These are phyloP conservation scores for Starmerella potacharoeniae DNA, from an alignment of 805 yeast genomes.

Conservation along the genomic window DNA sequence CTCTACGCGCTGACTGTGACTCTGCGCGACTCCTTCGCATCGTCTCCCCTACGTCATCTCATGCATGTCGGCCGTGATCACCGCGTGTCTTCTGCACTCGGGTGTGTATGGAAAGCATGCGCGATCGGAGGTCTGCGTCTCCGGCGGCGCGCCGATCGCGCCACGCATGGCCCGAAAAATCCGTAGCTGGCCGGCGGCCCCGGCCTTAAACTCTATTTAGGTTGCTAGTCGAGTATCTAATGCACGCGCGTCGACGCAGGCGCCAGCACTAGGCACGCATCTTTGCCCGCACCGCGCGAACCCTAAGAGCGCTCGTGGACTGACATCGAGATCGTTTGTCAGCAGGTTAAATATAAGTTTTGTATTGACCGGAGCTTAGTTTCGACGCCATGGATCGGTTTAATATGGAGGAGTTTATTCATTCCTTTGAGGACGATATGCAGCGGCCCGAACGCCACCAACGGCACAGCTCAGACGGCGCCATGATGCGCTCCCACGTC, in stretches of 20 bases:
- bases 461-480: neutral
- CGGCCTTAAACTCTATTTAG: too few species aligned
- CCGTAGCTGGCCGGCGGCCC: too few species aligned
- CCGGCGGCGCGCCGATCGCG: neutral
- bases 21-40: too few species aligned
- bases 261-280: neutral
- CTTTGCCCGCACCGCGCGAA: neutral
- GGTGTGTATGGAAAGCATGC: neutral
- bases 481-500: neutral
- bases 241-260: neutral
- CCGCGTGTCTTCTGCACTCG: neutral
- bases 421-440: conserved; percentile 1
- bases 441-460: neutral
- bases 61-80: conserved; percentile 1
- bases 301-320: neutral
- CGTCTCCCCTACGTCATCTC: neutral
- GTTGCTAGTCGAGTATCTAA: too few species aligned
- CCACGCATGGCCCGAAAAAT: too few species aligned
- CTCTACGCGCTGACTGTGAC: too few species aligned
- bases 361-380: neutral
- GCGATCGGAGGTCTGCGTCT: neutral
- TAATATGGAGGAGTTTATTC: conserved; percentile 1
- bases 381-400: conserved; percentile 1
- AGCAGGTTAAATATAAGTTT: neutral
- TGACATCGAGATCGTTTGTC: conserved; percentile 4